Evolutionary conservation across 177 flowering plant species (phyloP).

Genomic region (Telopea speciosissima): DNA sequence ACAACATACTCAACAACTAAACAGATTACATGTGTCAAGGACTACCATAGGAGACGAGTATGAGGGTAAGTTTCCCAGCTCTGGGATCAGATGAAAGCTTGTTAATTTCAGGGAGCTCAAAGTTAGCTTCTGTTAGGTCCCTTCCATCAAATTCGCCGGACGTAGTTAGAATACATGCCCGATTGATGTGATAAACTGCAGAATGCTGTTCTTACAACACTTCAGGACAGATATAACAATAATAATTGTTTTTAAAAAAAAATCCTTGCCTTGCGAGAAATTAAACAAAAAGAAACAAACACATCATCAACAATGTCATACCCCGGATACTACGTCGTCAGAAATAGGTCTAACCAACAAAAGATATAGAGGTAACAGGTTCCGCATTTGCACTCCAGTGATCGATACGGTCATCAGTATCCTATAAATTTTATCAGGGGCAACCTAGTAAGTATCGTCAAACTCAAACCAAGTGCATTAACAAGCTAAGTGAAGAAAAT

Average conservation of each 20-base stretch:
- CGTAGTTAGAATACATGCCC: slow-evolving; percentile 41
- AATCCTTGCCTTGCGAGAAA: not conserved
- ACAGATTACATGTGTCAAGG: slow-evolving; percentile 5
- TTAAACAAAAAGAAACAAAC: slow-evolving; percentile 2
- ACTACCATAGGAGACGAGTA: slow-evolving; percentile 76
- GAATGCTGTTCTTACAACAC: slow-evolving; percentile 41
- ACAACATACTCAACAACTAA: not conserved
- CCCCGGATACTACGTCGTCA: slow-evolving; percentile 43
- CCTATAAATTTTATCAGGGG: slow-evolving; percentile 33
- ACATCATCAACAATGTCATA: slow-evolving; percentile 18
- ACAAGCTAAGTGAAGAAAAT: not conserved
- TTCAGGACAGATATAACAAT: slow-evolving; percentile 11
- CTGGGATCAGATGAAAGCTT: slow-evolving; percentile 53
- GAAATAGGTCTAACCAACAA: slow-evolving; percentile 55
- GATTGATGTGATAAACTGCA: slow-evolving; percentile 52
- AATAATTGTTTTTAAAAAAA: not conserved
- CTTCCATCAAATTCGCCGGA: slow-evolving; percentile 33
- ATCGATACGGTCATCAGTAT: slow-evolving; percentile 59
- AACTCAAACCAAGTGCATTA: not conserved
- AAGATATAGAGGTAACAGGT: slow-evolving; percentile 54
- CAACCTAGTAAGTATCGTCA: not conserved
- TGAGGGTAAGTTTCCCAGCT: slow-evolving; percentile 50
- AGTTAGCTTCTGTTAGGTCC: slow-evolving; percentile 43
- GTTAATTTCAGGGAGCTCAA: slow-evolving; percentile 69
- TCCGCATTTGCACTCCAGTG: slow-evolving; percentile 36